Conservation (phyloP, 1,284 basidiomycete species). For the Athelia sp. region DNA sequence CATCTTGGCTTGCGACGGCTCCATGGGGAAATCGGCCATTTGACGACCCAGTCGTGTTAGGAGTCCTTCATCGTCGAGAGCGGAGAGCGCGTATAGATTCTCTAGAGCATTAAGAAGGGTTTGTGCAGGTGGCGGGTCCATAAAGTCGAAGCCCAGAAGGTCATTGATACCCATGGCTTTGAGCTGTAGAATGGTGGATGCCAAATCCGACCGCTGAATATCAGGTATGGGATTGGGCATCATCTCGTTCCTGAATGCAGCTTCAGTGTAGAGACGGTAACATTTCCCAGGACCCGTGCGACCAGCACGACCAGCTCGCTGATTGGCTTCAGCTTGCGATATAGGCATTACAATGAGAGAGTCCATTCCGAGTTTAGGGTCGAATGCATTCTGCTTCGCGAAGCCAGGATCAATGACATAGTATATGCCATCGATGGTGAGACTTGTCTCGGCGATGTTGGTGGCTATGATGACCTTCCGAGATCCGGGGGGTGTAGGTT, state of each 20-base stretch:
- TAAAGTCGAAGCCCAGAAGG: conserved; percentile 96
- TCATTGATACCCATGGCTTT: conserved; percentile 99
- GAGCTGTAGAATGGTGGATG: conserved; percentile 90
- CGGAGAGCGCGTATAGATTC: conserved; percentile 90
- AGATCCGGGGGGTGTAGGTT: conserved; percentile 93
- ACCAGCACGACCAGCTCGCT: conserved; percentile 93
- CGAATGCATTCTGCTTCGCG: conserved; percentile 98
- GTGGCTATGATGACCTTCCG: conserved; percentile 98
- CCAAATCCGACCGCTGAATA: conserved; percentile 93
- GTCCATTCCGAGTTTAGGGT: conserved; percentile 97
- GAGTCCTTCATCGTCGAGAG: conserved; percentile 94
- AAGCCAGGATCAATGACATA: conserved; percentile 99
- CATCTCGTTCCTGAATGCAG: conserved; percentile 98
- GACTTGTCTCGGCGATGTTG: conserved; percentile 97
- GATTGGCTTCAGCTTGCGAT: conserved; percentile 96
- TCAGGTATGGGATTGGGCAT: conserved; percentile 96
- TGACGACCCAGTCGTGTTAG: conserved; percentile 93
- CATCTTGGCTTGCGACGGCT: conserved; percentile 96
- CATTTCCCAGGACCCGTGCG: conserved; percentile 98
- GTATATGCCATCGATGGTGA: conserved; percentile 98
- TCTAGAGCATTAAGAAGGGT: conserved; percentile 96
- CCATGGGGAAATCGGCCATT: conserved; percentile 99
- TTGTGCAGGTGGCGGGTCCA: conserved; percentile 97
- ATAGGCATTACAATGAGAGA: conserved; percentile 99
- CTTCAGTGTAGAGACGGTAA: conserved; percentile 91